A percentile compares a stretch with the other conserved stretches of the same genome.
Conservation (phyloP, 2,329 filamentous ascomycete genomes). For the Ilyonectria mors-panacis region DNA sequence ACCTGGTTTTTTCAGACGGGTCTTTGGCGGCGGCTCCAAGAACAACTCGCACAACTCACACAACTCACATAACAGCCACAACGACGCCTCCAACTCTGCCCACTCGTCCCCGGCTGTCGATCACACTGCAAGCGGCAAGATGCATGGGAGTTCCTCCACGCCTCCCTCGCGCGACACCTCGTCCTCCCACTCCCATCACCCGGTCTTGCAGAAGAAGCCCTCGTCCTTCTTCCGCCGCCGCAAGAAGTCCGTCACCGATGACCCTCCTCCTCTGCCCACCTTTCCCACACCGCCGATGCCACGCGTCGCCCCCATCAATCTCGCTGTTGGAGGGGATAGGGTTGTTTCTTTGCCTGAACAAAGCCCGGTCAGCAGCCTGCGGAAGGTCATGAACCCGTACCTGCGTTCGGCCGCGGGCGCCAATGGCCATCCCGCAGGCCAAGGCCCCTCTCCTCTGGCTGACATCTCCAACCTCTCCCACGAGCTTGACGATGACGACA, state of each 20-base stretch:
- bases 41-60: constrained; percentile 43
- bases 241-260: constrained; percentile 89
- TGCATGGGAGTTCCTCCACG: constrained; percentile 63
- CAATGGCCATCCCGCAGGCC: constrained; percentile 45
- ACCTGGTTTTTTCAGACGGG: constrained; percentile 91
- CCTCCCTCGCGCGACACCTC: constrained; percentile 66
- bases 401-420: constrained; percentile 60
- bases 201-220: constrained; percentile 85
- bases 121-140: constrained; percentile 50
- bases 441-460: constrained; percentile 45
- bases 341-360: constrained; percentile 56
- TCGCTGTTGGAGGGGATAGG: constrained; percentile 50
- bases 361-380: constrained; percentile 84
- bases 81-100: constrained; percentile 41
- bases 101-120: constrained; percentile 49
- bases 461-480: constrained; percentile 47
- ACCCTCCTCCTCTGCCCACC: constrained; percentile 72
- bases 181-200: constrained; percentile 62
- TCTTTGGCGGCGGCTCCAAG: constrained; percentile 79
- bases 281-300: constrained; percentile 60
- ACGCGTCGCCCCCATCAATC: constrained; percentile 53
- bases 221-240: constrained; percentile 94
- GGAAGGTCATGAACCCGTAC: constrained; percentile 90
- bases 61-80: constrained; percentile 33
- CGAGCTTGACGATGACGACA: constrained; percentile 27